A percentile compares a stretch with the other conserved stretches of the same genome.
Conservation (phyloP, 2,329 filamentous ascomycete genomes). For the Penicillium italicum region DNA sequence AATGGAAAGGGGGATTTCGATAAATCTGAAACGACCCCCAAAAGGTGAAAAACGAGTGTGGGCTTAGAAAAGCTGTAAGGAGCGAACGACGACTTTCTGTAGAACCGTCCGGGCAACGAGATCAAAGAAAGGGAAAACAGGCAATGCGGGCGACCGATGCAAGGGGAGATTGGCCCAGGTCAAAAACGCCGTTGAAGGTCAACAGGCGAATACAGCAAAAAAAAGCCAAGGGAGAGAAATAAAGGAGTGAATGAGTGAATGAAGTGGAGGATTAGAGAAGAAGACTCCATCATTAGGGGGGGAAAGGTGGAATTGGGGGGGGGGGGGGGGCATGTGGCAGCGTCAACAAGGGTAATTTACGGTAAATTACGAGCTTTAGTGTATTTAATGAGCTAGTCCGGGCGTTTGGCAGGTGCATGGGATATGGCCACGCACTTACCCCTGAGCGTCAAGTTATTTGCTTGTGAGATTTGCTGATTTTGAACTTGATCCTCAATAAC, state of each 20-base stretch:
- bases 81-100: slow-evolving; percentile 19
- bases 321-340: slow-evolving; percentile 13
- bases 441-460: background rate
- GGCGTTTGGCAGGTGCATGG: background rate
- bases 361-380: slow-evolving; percentile 1
- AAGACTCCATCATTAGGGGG: slow-evolving; percentile 7
- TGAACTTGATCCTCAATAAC: too few species aligned
- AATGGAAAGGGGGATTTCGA: slow-evolving; percentile 20
- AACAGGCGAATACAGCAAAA: slow-evolving; percentile 11
- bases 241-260: slow-evolving; percentile 28
- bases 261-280: slow-evolving; percentile 13
- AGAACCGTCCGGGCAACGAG: slow-evolving; percentile 14
- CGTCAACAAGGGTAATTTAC: slow-evolving; percentile 14
- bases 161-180: slow-evolving; percentile 25
- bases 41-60: slow-evolving; percentile 18
- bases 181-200: slow-evolving; percentile 17
- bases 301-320: slow-evolving; percentile 16
- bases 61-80: slow-evolving; percentile 20
- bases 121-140: slow-evolving; percentile 18
- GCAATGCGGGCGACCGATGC: slow-evolving; percentile 18
- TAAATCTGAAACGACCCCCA: slow-evolving; percentile 18
- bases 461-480: background rate
- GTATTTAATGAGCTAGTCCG: background rate
- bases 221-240: slow-evolving; percentile 20
- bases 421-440: slow-evolving; percentile 9